Base-by-base conservation (phyloP, 768 basidiomycete genomes). In the Macrolepiota dolichaula region DNA sequence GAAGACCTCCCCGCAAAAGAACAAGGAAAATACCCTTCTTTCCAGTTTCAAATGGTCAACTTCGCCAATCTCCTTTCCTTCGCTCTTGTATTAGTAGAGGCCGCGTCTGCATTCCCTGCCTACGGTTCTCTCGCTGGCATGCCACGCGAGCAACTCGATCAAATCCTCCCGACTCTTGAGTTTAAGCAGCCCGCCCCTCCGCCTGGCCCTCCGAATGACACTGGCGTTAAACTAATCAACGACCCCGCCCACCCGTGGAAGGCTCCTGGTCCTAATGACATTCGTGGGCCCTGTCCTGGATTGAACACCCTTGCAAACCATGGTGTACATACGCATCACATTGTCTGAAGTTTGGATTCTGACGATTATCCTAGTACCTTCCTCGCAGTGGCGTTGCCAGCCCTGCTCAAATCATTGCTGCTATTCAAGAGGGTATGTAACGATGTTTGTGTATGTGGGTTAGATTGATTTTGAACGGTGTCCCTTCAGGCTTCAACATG, bases 241-340 rank as follows among this genome's bases (percentile, higher is more conserved):
- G 67, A 68, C 51, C 22, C 32, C n/a, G 55, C 17, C 15, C 67
- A 68, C 46, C 64, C 66, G 12, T 66, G 61, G 57, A 62, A 25
- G 35, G 55, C 66, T 11, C 52, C 51, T 1, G 27, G 25, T 7
- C 58, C 57, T 3, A 59, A 49, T 1, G 67, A 65, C 24, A 62
- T 67, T 44, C 59, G 66, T 11, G 66, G 66, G 12, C 66, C 66
- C 19, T 67, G 66, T 27, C 66, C 66, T n/a, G 66, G 66, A 4
- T 51, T 67, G 12, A 67, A 67, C 29, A 65, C 64, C 4, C 63
- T 67, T 10, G 66, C 66, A 25, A 57, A 53, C 29, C 66, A 66
- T 42, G 66, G 66, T 24, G 66, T 66, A 52, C 27, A 55, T 59
- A 32, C 7, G 19, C 25, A 19, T 47, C 12, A 32, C 29, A 32